A percentile compares a stretch with the other conserved stretches of the same genome.
These are phyloP conservation scores for Raffaelea arxii DNA, from an alignment of 2,329 filamentous ascomycete species.

Conservation along the genomic window DNA sequence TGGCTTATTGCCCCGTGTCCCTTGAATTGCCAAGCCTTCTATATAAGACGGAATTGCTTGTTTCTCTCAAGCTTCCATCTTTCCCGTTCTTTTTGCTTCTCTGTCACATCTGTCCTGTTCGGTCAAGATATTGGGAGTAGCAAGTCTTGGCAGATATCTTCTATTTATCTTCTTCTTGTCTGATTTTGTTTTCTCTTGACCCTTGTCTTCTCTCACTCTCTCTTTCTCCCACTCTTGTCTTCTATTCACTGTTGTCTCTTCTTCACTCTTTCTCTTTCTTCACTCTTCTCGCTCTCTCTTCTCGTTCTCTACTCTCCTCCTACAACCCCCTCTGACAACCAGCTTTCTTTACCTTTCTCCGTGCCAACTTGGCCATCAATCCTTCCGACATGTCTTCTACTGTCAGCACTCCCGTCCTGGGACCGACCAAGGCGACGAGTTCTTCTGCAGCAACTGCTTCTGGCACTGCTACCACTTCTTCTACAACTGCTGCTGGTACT, in stretches of 20 bases:
- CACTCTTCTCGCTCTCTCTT: neutral
- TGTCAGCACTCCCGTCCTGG: conserved; percentile 53
- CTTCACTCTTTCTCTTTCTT: neutral
- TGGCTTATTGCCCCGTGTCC: too few species aligned
- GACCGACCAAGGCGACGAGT: conserved; percentile 29
- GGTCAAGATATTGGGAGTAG: neutral
- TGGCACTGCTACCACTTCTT: conserved; percentile 13
- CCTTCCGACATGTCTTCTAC: conserved; percentile 52
- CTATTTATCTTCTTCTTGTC: neutral
- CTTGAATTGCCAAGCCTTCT: too few species aligned
- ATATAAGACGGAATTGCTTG: neutral
- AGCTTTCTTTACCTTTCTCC: conserved; percentile 79
- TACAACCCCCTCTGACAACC: conserved; percentile 4
- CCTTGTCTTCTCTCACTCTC: neutral
- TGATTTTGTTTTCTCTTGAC: neutral
- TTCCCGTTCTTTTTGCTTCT: neutral
- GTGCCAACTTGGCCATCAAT: conserved; percentile 66
- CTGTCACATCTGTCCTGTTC: neutral
- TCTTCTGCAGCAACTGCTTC: conserved; percentile 12
- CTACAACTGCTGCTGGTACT: conserved; percentile 7
- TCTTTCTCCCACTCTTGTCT: conserved; percentile 1
- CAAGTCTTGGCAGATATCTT: neutral
- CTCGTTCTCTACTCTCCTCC: neutral
- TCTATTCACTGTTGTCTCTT: neutral
- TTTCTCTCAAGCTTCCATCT: neutral